Base-by-base conservation (phyloP, 495 filamentous ascomycete genomes). In the Penicillium silybi region DNA sequence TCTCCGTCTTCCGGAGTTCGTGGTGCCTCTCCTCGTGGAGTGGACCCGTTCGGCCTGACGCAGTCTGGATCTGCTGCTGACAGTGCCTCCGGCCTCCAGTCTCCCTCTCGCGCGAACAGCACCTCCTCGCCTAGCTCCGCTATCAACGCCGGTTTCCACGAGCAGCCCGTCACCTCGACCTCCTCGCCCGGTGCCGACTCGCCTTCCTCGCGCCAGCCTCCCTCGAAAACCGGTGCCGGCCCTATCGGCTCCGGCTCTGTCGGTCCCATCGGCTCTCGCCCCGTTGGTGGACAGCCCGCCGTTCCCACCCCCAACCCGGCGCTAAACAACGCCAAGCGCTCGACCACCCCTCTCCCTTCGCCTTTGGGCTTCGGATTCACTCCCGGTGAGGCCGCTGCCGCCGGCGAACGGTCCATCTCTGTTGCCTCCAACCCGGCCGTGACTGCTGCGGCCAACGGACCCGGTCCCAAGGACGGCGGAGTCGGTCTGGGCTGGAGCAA, bases 161-260 rank as follows among this genome's bases (percentile, higher is more conserved):
- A 92, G 62, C 89, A 91, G 74, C 81, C 87, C 32, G 89, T 79
- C 68, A 95, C 92, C 20, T 95, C 91, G 46, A 88, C 84, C 54
- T 96, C 93, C 1, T 96, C 92, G 5, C 92, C 93, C 7, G 84
- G 84, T n/a, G 86, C 88, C 54, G 90, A 85, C n/a, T 95, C 90
- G 6, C 89, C 92, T 11, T 89, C 90, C 41, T 66, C 73, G 18
- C 84, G 85, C 53, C 81, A 86, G 57, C 70, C 74, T 16, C 19
- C 60, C 2, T 60, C 69, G 17, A 84, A 85, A 63, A 58, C 76
- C 15, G 70, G 74, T 9, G 72, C 78, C 17, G 81, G 72, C 18
- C 75, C 72, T 34, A 81, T 83, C 27, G 79, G 82, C 29, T 32
- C 29, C 22, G 22, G 22, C 39, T 77, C 83, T 27, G 90, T 97